Base-by-base conservation (phyloP, 83 land plant genomes). In the Thuja plicata region DNA sequence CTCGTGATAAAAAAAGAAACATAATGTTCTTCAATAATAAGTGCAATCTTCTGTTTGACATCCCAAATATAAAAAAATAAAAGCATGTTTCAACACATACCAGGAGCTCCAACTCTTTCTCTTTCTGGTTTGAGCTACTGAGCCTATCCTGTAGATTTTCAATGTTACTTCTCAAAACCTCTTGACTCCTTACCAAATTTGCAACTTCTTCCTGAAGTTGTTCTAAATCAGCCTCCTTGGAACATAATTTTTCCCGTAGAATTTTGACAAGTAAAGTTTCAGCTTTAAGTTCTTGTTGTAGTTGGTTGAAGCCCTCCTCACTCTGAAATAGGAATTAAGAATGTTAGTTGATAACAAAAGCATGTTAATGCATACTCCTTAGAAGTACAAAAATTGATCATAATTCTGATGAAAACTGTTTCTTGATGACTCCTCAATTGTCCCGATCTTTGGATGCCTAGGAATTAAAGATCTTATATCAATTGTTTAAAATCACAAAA, bases 91-190 rank as follows among this genome's bases (percentile, higher is more conserved):
- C 11, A 16, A 88, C 52, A 46, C 62, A 74, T 85, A 95, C 96
- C 95, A 94, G 92, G 84, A 94, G 83, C 54, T 95, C 93, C 46
- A 90, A 88, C 21, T 92, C 94, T 88, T 92, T 95, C 87, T 89
- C 66, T 76, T 92, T 92, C 86, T 95, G 92, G 32, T 76, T 91
- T 19, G 86, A 88, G 82, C 89, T 87, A 32, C 93, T 91, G 45
- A 94, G 34, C 73, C 73, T 88, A 48, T 91, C 95, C 87, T 90
- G 71, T 35, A 92, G 82, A 88, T 70, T 90, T 86, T 92, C 92
- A 54, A 90, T 89, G 86, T 94, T 95, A 88, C 86, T 86, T 87
- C 78, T 92, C n/a, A 92, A 89, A 19, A 92, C 79, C 45, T 94
- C 95, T 77, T 90, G 88, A 7, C 91, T 90, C 89, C 92, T 91